phyloP scores from a whole-genome alignment of 2,329 filamentous ascomycete species.

The Paracamarosporium sp. region DNA sequence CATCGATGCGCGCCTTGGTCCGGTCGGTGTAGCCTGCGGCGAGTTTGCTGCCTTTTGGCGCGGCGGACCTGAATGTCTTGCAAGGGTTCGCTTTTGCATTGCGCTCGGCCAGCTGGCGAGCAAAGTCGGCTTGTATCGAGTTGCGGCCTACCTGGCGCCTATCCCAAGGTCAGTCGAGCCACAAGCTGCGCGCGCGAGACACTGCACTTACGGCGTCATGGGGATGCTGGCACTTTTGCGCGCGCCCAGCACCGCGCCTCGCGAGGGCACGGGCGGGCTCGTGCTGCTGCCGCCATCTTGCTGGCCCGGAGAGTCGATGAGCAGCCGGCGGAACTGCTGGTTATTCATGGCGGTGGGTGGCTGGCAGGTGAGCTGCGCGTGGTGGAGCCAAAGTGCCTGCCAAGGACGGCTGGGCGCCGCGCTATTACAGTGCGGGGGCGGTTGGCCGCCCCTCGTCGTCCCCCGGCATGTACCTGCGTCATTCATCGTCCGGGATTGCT shows the following conservation, averaged over 20 bases:
- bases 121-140: conserved; percentile 71
- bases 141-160: conserved; percentile 69
- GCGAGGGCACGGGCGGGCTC: conserved; percentile 35
- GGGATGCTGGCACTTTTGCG: conserved; percentile 81
- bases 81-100: conserved; percentile 60
- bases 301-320: conserved; percentile 62
- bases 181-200: not conserved
- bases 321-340: conserved; percentile 85
- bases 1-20: conserved; percentile 66
- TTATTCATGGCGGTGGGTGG: conserved; percentile 78
- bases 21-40: conserved; percentile 86
- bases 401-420: conserved; percentile 10
- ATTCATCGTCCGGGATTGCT: not conserved
- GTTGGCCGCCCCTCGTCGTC: not conserved
- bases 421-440: not conserved
- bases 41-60: conserved; percentile 82
- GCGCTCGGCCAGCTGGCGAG: conserved; percentile 81
- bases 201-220: conserved; percentile 81
- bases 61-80: conserved; percentile 79
- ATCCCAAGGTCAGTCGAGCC: conserved; percentile 14
- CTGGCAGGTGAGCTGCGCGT: not conserved
- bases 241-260: conserved; percentile 70
- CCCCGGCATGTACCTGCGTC: not conserved
- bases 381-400: conserved; percentile 6
- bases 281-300: conserved; percentile 37